These are phyloP conservation scores for Cyclocybe cylindracea DNA, from an alignment of 768 basidiomycete species.

Conservation along the genomic window DNA sequence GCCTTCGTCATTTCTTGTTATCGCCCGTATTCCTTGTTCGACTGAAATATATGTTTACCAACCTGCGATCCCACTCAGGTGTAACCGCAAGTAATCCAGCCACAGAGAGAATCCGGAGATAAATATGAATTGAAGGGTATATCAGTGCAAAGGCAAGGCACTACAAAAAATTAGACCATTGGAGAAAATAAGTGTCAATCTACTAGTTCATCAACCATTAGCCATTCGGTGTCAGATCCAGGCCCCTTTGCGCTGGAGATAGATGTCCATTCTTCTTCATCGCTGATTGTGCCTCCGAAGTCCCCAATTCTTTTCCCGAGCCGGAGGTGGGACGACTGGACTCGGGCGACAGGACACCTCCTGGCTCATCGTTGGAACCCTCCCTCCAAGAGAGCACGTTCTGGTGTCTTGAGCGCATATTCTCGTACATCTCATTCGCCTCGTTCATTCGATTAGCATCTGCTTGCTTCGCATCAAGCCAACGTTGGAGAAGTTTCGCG, in stretches of 20 bases:
- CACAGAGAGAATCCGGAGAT: no score
- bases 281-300: conserved; percentile 44
- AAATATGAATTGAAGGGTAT: conserved; percentile 30
- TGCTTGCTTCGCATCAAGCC: conserved; percentile 92
- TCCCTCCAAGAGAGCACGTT: conserved; percentile 61
- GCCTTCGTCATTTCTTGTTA: conserved; percentile 5
- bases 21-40: conserved; percentile 2
- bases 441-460: conserved; percentile 97
- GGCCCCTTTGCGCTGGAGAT: conserved; percentile 66
- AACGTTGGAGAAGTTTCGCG: conserved; percentile 91
- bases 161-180: not conserved
- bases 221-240: conserved; percentile 92
- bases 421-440: conserved; percentile 87
- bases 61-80: conserved; percentile 10
- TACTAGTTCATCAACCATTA: conserved; percentile 62
- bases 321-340: conserved; percentile 33
- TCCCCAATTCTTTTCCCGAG: conserved; percentile 75
- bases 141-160: conserved; percentile 3
- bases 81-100: no score
- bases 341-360: conserved; percentile 24
- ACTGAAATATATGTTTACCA: conserved; percentile 23
- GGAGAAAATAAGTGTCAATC: conserved; percentile 10
- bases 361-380: conserved; percentile 27
- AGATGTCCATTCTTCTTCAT: conserved; percentile 72
- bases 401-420: conserved; percentile 76